phyloP scores from a whole-genome alignment of 2,329 filamentous ascomycete species.

The Aspergillus carbonarius region DNA sequence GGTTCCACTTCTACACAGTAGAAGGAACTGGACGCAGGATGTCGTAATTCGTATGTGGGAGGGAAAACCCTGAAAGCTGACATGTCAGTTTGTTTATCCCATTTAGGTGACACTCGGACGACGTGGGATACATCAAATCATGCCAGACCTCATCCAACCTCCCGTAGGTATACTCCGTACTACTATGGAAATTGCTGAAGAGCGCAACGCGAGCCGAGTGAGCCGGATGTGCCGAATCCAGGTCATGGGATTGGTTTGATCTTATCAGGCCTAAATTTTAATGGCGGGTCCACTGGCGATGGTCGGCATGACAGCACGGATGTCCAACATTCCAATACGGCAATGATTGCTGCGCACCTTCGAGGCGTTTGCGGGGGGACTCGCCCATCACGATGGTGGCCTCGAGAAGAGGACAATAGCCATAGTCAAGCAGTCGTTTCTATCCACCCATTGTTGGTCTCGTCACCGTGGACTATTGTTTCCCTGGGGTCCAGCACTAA shows the following conservation, averaged over 20 bases:
- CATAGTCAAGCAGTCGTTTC: not conserved
- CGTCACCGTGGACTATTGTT: not conserved
- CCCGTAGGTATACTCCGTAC: not conserved
- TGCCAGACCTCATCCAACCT: not conserved
- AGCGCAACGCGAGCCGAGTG: not conserved
- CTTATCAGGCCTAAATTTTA: constrained; percentile 1
- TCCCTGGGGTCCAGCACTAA: not conserved
- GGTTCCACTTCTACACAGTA: not conserved
- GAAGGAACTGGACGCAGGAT: not conserved
- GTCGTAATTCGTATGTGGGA: not conserved
- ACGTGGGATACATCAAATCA: not conserved
- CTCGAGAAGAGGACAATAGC: not conserved
- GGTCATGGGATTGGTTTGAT: not conserved
- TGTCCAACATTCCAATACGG: constrained; percentile 7
- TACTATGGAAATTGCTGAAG: not conserved
- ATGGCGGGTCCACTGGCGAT: not conserved
- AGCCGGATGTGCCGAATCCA: not conserved
- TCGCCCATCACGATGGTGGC: not conserved
- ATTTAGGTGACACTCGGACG: too few relatives aligned
- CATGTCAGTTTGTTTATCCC: not conserved
- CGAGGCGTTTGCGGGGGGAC: not conserved
- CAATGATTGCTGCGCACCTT: constrained; percentile 3
- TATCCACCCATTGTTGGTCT: not conserved
- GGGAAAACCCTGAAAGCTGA: not conserved
- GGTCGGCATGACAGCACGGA: constrained; percentile 4